These are phyloP conservation scores for Prunus padus DNA, from an alignment of 306 rosid genomes.

Conservation along the genomic window DNA sequence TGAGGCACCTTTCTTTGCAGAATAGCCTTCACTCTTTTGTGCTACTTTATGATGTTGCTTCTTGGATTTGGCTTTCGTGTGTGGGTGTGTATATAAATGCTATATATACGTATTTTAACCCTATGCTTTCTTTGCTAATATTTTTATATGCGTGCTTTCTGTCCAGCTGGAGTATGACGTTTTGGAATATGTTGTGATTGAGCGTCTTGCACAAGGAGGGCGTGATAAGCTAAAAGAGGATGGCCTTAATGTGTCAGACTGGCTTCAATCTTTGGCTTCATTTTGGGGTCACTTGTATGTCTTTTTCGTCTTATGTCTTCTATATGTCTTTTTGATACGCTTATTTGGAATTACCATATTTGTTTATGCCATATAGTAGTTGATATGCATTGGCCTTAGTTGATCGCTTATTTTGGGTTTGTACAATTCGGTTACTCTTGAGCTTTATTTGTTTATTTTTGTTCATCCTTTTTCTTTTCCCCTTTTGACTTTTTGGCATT, in stretches of 20 bases:
- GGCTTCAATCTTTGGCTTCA: constrained; percentile 99
- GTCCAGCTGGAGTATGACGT: constrained; percentile 94
- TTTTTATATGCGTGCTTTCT: constrained; percentile 15
- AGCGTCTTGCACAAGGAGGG: constrained; percentile 90
- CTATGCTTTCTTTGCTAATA: neutral
- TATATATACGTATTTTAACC: neutral
- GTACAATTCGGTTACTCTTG: neutral
- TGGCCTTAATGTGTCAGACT: constrained; percentile 96
- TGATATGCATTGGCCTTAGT: neutral
- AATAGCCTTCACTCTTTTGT: neutral
- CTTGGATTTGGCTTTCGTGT: neutral
- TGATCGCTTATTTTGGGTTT: neutral
- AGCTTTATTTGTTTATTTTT: neutral
- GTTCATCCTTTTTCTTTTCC: neutral
- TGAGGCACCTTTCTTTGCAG: neutral
- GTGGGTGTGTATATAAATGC: neutral
- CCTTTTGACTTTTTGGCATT: neutral
- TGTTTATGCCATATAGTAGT: neutral
- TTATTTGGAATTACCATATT: neutral
- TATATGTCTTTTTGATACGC: neutral
- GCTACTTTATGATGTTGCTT: neutral
- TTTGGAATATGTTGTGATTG: constrained; percentile 96
- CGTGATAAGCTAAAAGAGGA: constrained; percentile 96
- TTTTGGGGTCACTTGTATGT: constrained; percentile 99
- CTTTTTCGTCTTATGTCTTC: neutral